Base-by-base conservation (phyloP, 352 stramenopile genomes). In the Pythium rishiriense region DNA sequence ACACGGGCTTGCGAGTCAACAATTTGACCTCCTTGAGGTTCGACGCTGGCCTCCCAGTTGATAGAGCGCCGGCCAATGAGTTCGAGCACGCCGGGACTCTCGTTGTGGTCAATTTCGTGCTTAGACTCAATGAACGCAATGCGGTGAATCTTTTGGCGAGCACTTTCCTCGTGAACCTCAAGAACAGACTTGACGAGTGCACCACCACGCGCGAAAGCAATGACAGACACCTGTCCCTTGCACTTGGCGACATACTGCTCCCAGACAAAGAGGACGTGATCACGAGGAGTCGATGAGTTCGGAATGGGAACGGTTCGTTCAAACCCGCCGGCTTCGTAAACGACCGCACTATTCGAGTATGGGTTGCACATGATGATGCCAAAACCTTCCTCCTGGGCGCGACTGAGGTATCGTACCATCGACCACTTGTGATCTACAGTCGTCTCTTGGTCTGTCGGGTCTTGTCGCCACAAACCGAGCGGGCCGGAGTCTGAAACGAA, bases 211-310 rank as follows among this genome's bases (percentile, higher is more conserved):
- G 85, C 83, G 35, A 89, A 96, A 35, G 88, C 88, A 48, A 96
- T 82, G 35, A 96, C 82, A 9, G 86, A 95, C 11, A 96, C 82
- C 60, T 96, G 79, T 4, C 86, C 88, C 58, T 88, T 90, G 65
- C 85, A 94, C 61, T 91, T 92, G 17, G 79, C 59, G 1, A 87
- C 80, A 43, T 85, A 96, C 31, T 92, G 66, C 29, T 94, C 83
- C 88, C 88, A 96, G n/a, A 96, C 86, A 55, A 91, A 96, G 19
- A 91, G 70, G 39, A 93, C 78, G 70, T 96, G 88, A 59, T 96
- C 88, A n/a, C 82, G 86, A 0, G 88, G 88, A 11, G 86, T 87
- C 1, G 81, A 79, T 9, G 88, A 96, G 73, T 91, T 91, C 6
- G 86, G 88, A 55, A 96, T 84, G 12, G 88, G 88, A 54, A 96